A percentile compares a stretch with the other conserved stretches of the same genome.
Conservation (phyloP, 2,329 filamentous ascomycete species). For the Tolypocladium sp. region DNA sequence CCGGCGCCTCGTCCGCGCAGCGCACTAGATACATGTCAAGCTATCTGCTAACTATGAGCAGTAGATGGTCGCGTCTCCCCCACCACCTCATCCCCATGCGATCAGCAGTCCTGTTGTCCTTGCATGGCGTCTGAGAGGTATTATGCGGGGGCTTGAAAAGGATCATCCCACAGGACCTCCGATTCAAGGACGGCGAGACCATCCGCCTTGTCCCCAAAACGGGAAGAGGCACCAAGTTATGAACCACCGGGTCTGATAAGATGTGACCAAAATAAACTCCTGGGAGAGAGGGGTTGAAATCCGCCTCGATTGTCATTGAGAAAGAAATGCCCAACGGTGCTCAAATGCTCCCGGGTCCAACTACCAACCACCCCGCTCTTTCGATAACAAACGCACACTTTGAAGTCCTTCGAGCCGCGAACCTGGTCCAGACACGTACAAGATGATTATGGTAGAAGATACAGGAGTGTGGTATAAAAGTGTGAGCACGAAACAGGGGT, state of each 20-base stretch:
- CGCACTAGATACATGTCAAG: background rate
- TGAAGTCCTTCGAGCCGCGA: background rate
- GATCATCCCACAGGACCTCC: background rate
- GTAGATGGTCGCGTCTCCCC: background rate
- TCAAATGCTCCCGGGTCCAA: background rate
- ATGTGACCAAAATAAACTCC: background rate
- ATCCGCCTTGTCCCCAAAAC: background rate
- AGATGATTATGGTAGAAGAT: background rate
- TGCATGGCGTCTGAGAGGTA: too few species aligned
- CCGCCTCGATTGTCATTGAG: background rate
- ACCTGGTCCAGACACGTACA: background rate
- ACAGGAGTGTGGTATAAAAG: slow-evolving; percentile 1
- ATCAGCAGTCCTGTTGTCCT: background rate
- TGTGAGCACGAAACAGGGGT: background rate
- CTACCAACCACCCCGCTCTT: background rate
- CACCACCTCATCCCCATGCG: background rate
- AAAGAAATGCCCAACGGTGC: background rate
- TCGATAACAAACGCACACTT: background rate
- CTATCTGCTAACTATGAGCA: background rate
- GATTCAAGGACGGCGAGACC: background rate
- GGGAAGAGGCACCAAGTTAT: background rate
- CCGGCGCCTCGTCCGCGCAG: background rate
- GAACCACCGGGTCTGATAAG: background rate
- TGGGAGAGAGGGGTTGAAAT: background rate
- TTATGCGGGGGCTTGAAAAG: background rate